These are phyloP conservation scores for Tetragonia tetragonoides DNA, from an alignment of 148 eudicot genomes.

Conservation along the genomic window DNA sequence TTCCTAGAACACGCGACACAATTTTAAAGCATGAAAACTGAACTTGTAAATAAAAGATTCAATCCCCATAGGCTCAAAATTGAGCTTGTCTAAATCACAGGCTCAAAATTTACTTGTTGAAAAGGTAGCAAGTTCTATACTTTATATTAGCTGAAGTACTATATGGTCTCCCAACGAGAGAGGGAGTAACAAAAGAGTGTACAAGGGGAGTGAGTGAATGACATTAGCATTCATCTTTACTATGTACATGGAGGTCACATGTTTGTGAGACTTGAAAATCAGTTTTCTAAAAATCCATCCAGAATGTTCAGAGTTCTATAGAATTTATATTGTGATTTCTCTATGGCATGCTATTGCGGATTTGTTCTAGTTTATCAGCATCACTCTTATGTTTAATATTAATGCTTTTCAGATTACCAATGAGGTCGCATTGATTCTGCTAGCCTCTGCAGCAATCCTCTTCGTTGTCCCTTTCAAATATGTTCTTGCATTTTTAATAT, in stretches of 20 bases:
- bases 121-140: background rate
- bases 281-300: background rate
- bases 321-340: background rate
- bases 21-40: background rate
- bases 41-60: too few relatives aligned
- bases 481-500: conserved; percentile 53
- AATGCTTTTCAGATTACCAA: conserved; percentile 58
- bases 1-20: too few relatives aligned
- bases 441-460: conserved; percentile 55
- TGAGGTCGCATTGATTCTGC: conserved; percentile 72
- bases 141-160: background rate
- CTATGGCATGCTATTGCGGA: background rate
- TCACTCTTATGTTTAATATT: conserved; percentile 1
- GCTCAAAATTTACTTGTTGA: too few relatives aligned
- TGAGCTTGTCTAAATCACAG: too few relatives aligned
- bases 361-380: background rate
- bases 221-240: background rate
- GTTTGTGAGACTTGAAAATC: background rate
- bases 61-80: too few relatives aligned
- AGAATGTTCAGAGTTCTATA: background rate
- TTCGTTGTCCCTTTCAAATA: conserved; percentile 75
- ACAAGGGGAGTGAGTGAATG: background rate
- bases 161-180: too few relatives aligned
- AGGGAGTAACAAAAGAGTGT: background rate
- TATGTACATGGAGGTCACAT: background rate